Evolutionary conservation across 2,329 filamentous ascomycete genomes (phyloP).

Genomic region (Penicillium aurantiogriseum): DNA sequence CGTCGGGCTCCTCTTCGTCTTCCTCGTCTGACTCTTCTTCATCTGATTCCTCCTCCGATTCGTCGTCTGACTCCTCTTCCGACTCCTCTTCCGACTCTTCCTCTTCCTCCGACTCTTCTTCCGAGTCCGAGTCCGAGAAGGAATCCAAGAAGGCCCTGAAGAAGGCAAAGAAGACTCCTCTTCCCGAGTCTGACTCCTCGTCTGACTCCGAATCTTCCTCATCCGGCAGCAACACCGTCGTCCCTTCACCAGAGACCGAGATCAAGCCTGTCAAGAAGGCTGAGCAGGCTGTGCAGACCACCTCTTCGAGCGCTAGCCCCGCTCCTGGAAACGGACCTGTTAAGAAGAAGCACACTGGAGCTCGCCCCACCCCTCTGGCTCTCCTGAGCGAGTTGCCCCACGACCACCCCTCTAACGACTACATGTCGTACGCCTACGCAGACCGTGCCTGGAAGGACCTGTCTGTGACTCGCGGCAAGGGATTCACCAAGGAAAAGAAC

Average conservation of each 20-base stretch:
- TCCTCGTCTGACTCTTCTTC: slow-evolving; percentile 28
- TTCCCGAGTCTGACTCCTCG: slow-evolving; percentile 36
- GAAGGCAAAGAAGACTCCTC: slow-evolving; percentile 36
- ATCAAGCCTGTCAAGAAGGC: slow-evolving; percentile 27
- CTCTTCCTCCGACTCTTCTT: slow-evolving; percentile 15
- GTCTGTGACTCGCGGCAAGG: slow-evolving; percentile 88
- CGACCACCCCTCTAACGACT: slow-evolving; percentile 76
- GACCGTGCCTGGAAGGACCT: slow-evolving; percentile 84
- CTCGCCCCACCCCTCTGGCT: slow-evolving; percentile 72
- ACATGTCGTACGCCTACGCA: slow-evolving; percentile 81
- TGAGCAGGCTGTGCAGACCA: slow-evolving; percentile 24
- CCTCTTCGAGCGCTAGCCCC: slow-evolving; percentile 55
- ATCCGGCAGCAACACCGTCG: slow-evolving; percentile 34
- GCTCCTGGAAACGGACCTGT: slow-evolving; percentile 28
- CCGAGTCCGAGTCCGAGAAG: slow-evolving; percentile 27
- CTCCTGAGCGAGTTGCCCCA: slow-evolving; percentile 66
- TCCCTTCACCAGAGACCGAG: slow-evolving; percentile 24
- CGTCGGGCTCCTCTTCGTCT: slow-evolving; percentile 28
- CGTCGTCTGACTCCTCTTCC: slow-evolving; percentile 23
- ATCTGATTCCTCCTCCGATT: slow-evolving; percentile 32
- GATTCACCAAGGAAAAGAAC: slow-evolving; percentile 99
- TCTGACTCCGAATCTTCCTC: slow-evolving; percentile 27
- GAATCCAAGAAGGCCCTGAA: slow-evolving; percentile 32
- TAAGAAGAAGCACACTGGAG: slow-evolving; percentile 46
- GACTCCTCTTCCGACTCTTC: slow-evolving; percentile 14